phyloP scores from a whole-genome alignment of 805 yeast genomes.

The Brettanomyces custersianus region DNA sequence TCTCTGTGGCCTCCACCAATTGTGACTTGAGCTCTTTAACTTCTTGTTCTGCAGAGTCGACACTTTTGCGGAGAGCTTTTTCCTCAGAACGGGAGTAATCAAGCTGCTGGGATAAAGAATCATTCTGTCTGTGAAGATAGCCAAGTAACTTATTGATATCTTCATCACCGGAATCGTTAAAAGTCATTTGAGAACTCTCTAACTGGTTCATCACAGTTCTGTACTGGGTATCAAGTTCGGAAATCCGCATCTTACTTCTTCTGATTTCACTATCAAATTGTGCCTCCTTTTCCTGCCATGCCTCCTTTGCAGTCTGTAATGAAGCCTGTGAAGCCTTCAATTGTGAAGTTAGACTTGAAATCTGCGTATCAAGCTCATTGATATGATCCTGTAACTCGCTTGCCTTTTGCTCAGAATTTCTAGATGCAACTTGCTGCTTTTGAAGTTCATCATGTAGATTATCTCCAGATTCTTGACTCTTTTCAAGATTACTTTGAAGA shows the following conservation, averaged over 20 bases:
- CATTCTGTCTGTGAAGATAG: slow-evolving; percentile 68
- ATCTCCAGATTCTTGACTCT: slow-evolving; percentile 15
- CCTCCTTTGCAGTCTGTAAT: slow-evolving; percentile 29
- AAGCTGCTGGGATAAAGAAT: slow-evolving; percentile 52
- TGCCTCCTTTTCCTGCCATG: slow-evolving; percentile 37
- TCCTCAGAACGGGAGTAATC: slow-evolving; percentile 46
- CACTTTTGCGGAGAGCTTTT: slow-evolving; percentile 39
- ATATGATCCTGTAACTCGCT: slow-evolving; percentile 9
- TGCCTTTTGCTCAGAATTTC: not conserved
- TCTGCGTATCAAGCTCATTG: slow-evolving; percentile 12
- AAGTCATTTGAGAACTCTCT: slow-evolving; percentile 24
- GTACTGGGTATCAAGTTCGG: slow-evolving; percentile 61
- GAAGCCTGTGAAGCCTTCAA: slow-evolving; percentile 26
- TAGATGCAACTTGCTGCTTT: slow-evolving; percentile 8
- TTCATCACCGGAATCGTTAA: slow-evolving; percentile 11
- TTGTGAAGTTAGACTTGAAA: slow-evolving; percentile 30
- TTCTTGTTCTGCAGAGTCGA: slow-evolving; percentile 39
- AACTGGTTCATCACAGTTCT: slow-evolving; percentile 59
- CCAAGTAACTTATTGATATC: slow-evolving; percentile 46
- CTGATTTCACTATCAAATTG: slow-evolving; percentile 39
- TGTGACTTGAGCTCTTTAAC: slow-evolving; percentile 45
- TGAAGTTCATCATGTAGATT: slow-evolving; percentile 15
- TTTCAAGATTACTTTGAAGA: slow-evolving; percentile 23
- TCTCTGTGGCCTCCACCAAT: slow-evolving; percentile 24
- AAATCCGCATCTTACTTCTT: slow-evolving; percentile 33